Percentiles rank a stretch among this genome's conserved stretches.
These are phyloP conservation scores for Kodamaea sp. DNA, from an alignment of 1,139 yeast species.

Conservation along the genomic window DNA sequence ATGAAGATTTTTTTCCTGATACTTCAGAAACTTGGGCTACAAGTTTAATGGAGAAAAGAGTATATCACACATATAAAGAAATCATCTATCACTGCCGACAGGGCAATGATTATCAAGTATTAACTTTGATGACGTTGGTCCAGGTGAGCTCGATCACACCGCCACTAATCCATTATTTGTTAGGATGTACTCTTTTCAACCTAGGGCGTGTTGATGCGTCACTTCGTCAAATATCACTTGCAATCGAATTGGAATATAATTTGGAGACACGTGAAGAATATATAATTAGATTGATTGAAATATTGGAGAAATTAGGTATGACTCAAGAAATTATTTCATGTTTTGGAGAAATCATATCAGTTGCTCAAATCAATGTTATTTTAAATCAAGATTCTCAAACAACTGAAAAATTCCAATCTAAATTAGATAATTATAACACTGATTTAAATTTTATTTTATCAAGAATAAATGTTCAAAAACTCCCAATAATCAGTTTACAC, in stretches of 20 bases:
- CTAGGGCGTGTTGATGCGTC: slow-evolving; percentile 26
- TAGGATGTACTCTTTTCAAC: slow-evolving; percentile 22
- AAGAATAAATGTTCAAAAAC: not conserved
- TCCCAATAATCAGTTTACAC: slow-evolving; percentile 11
- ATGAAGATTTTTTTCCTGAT: too few species aligned
- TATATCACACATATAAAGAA: slow-evolving; percentile 4
- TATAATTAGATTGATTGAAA: slow-evolving; percentile 15
- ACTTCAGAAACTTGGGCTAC: slow-evolving; percentile 1
- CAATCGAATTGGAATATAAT: slow-evolving; percentile 24
- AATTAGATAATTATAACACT: too few species aligned
- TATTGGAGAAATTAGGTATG: slow-evolving; percentile 18
- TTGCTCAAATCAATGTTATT: slow-evolving; percentile 8
- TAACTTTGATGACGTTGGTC: slow-evolving; percentile 12
- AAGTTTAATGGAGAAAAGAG: not conserved
- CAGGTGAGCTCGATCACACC: slow-evolving; percentile 6
- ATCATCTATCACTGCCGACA: slow-evolving; percentile 9
- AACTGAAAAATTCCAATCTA: too few species aligned
- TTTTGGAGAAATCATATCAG: slow-evolving; percentile 13
- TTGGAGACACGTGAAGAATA: slow-evolving; percentile 15
- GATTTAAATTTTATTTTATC: not conserved
- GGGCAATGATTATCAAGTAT: slow-evolving; percentile 14
- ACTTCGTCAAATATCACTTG: slow-evolving; percentile 25
- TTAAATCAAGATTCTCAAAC: not conserved
- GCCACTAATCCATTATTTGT: slow-evolving; percentile 12
- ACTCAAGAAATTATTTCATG: slow-evolving; percentile 10